Base-by-base conservation (phyloP, 257 asterid genomes). In the Nicotiana undulata region DNA sequence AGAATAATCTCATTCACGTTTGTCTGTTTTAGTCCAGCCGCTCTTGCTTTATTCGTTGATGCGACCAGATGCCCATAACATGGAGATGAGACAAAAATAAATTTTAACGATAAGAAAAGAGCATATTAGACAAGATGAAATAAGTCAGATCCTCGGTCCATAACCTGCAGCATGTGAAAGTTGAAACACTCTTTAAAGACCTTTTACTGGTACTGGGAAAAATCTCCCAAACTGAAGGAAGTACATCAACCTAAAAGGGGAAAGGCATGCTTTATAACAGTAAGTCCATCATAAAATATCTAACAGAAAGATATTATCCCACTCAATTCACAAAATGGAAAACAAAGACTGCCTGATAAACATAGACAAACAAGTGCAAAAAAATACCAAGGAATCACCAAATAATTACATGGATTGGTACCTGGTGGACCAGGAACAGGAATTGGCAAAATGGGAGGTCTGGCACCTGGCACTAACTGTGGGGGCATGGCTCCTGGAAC, bases 381-480 rank as follows among this genome's bases (percentile, higher is more conserved):
- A 51, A 64, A 51, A 16, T 77, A 37, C 61, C 4, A 65, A 24
- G 61, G 66, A n/a, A 77, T 65, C 31, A 55, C 56, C 52, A 75
- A 78, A 79, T 56, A 79, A 63, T 51, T 63, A 20, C 56, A 5
- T 68, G 31, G 76, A 68, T 68, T 20, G 56, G 32, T 86, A 90
- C 90, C 88, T 55, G 92, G 88, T 75, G 82, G 83, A 68, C 89
- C 93, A 66, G 84, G 85, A 61, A 81, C 63, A n/a, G 91, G 89
- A 49, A 81, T 3, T 15, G 90, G 91, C 87, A 86, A 63, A 32
- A 84, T 59, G 37, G 91, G 92, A 77, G 90, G 91, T 80, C 90
- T 84, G 5, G 82, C 29, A 82, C 91, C 90, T 13, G 88, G 88
- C 46, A 86, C 44, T 49, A 85, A 34, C 15, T 90, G 92, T 64